Evolutionary conservation across 75 land plant genomes (phyloP), one percentile per base, ranked within the genome.

Genomic region (Selaginella moellendorffii): DNA sequence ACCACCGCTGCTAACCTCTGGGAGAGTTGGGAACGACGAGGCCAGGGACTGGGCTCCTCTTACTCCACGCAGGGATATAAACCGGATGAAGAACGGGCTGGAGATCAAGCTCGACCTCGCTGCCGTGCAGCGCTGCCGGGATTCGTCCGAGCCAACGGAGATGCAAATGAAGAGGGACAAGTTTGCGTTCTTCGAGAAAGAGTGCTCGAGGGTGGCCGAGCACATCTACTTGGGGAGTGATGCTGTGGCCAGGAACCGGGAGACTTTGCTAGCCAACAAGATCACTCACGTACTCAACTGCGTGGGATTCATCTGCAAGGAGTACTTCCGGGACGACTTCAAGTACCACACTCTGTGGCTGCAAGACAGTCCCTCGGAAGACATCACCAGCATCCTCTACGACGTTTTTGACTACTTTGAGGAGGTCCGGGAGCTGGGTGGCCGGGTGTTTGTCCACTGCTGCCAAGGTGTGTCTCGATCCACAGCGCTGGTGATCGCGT

Each of bases 321-420:
- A 90, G 69, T 90, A 90, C 65, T 90, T 90, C 69, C 85, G 80
- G 52, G 30, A 62, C 42, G 93, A 90, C 52, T 72, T 90, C 14
- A 79, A 70, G 1, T 90, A 90, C 77, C 84, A 84, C 75, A 90
- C 92, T 12, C 77, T 90, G 12, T 90, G 92, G 92, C 66, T 90
- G 63, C 92, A 84, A 54, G 97, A 90, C 62, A 82, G 80, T 54
- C 88, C 88, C 0, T 74, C 77, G 0, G 97, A 90, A 68, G 97
- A 90, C 63, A 90, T 90, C 18, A 90, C 92, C 0, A 87, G 88
- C 67, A 81, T 90, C 21, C 65, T 90, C 0, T 90, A 90, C 74
- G 88, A 84, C 69, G 97, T 90, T 2, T 90, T 87, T 76, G 97
- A 87, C 69, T 90, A 87, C 78, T 87, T 90, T 65, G 97, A 90